Conservation (phyloP, 805 yeast genomes). For the Kluyveromyces wickerhamii region DNA sequence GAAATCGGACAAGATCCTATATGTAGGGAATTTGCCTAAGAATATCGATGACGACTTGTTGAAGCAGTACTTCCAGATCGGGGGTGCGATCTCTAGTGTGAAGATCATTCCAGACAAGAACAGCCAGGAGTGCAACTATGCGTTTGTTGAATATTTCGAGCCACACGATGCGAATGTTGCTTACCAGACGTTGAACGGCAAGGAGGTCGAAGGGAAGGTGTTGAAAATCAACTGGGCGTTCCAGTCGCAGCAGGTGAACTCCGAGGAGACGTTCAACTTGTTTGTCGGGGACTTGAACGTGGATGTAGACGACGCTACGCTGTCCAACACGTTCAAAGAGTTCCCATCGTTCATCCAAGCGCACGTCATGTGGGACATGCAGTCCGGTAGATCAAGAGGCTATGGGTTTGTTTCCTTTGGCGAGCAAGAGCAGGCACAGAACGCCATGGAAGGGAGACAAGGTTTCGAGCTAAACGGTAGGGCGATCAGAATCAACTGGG, state of each 20-base stretch:
- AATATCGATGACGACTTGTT: slow-evolving; percentile 56
- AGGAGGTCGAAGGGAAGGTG: slow-evolving; percentile 43
- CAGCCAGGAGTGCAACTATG: slow-evolving; percentile 65
- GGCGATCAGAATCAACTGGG: slow-evolving; percentile 82
- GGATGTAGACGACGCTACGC: slow-evolving; percentile 72
- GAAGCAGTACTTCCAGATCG: slow-evolving; percentile 51
- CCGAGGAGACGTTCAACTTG: slow-evolving; percentile 56
- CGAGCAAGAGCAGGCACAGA: slow-evolving; percentile 60
- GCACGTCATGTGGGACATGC: slow-evolving; percentile 97
- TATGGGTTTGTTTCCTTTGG: slow-evolving; percentile 82
- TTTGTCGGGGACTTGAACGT: slow-evolving; percentile 82
- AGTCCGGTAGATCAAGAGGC: slow-evolving; percentile 84
- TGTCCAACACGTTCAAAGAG: slow-evolving; percentile 47
- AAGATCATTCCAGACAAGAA: slow-evolving; percentile 74
- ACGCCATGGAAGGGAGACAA: slow-evolving; percentile 64
- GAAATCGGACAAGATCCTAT: slow-evolving; percentile 59
- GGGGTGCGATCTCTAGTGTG: slow-evolving; percentile 54
- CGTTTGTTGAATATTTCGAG: slow-evolving; percentile 67
- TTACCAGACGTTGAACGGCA: slow-evolving; percentile 51
- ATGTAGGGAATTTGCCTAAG: slow-evolving; percentile 69
- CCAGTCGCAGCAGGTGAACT: slow-evolving; percentile 63
- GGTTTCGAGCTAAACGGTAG: slow-evolving; percentile 68
- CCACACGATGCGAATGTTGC: slow-evolving; percentile 57
- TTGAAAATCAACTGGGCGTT: slow-evolving; percentile 76
- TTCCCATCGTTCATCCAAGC: slow-evolving; percentile 66